phyloP scores from a whole-genome alignment of 176 grass and related monocot species.

The Oryza brachyantha region DNA sequence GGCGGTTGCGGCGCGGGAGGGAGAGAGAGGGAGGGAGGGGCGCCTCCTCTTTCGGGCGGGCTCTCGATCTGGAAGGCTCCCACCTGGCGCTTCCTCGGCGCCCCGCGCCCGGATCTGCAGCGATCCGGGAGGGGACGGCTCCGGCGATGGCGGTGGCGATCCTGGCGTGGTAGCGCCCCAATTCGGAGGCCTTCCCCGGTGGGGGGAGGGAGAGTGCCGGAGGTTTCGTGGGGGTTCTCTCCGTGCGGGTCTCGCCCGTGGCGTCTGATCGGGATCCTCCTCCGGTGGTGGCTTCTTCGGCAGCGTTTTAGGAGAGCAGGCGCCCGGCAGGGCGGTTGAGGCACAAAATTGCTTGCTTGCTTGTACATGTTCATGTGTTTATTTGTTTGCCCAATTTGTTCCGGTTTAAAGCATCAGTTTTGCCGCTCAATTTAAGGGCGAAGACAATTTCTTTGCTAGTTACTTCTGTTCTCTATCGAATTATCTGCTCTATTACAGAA shows the following conservation, averaged over 20 bases:
- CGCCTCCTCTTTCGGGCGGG: not conserved
- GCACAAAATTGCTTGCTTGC: slow-evolving; percentile 17
- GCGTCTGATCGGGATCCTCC: not conserved
- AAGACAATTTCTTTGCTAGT: slow-evolving; percentile 31
- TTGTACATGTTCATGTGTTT: slow-evolving; percentile 49
- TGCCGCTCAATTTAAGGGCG: slow-evolving; percentile 38
- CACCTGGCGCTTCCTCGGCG: not conserved
- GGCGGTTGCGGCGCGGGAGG: not conserved
- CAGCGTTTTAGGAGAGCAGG: slow-evolving; percentile 18
- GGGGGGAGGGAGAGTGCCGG: not conserved
- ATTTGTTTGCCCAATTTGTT: slow-evolving; percentile 33
- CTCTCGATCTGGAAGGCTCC: not conserved
- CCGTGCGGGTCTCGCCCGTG: not conserved
- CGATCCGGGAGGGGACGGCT: slow-evolving; percentile 22
- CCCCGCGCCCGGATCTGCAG: slow-evolving; percentile 21
- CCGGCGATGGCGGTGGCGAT: slow-evolving; percentile 26
- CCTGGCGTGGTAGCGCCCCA: slow-evolving; percentile 1
- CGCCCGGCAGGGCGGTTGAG: slow-evolving; percentile 16
- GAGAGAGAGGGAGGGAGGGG: not conserved
- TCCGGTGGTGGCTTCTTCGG: not conserved
- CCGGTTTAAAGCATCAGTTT: slow-evolving; percentile 47
- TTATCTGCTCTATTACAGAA: slow-evolving; percentile 42
- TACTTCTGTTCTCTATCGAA: slow-evolving; percentile 25
- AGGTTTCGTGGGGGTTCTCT: not conserved
- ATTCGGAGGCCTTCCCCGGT: slow-evolving; percentile 18